A percentile compares a stretch with the other conserved stretches of the same genome.
Evolutionary conservation across 2,329 filamentous ascomycete genomes (phyloP).

Genomic region (Thermomyces lanuginosus): DNA sequence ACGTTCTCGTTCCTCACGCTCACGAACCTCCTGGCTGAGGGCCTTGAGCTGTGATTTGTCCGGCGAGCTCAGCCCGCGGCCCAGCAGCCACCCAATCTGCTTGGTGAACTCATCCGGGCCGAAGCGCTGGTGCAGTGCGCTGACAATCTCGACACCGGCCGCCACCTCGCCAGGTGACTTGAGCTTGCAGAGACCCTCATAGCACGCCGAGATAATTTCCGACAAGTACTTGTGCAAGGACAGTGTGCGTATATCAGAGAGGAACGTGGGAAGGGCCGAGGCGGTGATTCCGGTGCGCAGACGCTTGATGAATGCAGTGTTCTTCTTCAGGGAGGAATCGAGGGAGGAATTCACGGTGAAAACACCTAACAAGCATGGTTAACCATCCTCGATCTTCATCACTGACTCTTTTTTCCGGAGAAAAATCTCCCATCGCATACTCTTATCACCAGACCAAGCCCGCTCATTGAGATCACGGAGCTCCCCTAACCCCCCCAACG

Average conservation of each 20-base stretch:
- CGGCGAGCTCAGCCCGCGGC: constrained; percentile 76
- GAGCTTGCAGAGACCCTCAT: constrained; percentile 80
- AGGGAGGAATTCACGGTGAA: constrained; percentile 63
- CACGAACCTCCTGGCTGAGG: constrained; percentile 62
- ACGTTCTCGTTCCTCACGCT: constrained; percentile 91
- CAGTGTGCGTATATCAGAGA: constrained; percentile 76
- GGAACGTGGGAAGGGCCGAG: constrained; percentile 63
- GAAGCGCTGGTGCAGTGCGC: constrained; percentile 89
- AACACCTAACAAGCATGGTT: too few species aligned
- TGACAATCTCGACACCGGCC: constrained; percentile 80
- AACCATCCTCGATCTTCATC: too few species aligned
- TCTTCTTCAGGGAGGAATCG: constrained; percentile 93
- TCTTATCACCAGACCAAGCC: constrained; percentile 78
- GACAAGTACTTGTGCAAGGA: constrained; percentile 94
- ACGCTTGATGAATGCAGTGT: constrained; percentile 94
- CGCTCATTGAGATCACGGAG: constrained; percentile 73
- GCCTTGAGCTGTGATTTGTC: constrained; percentile 72
- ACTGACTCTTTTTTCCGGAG: too few species aligned
- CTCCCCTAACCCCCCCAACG: constrained; percentile 46
- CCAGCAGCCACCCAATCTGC: constrained; percentile 81
- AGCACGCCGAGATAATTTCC: constrained; percentile 90
- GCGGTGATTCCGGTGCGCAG: constrained; percentile 76
- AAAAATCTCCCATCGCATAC: constrained; percentile 32
- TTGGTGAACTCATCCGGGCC: constrained; percentile 79
- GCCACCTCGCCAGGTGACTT: constrained; percentile 86